Percentiles rank a stretch among this genome's conserved stretches.
These are phyloP conservation scores for Ormosia emarginata DNA, from an alignment of 306 rosid species.

Conservation along the genomic window DNA sequence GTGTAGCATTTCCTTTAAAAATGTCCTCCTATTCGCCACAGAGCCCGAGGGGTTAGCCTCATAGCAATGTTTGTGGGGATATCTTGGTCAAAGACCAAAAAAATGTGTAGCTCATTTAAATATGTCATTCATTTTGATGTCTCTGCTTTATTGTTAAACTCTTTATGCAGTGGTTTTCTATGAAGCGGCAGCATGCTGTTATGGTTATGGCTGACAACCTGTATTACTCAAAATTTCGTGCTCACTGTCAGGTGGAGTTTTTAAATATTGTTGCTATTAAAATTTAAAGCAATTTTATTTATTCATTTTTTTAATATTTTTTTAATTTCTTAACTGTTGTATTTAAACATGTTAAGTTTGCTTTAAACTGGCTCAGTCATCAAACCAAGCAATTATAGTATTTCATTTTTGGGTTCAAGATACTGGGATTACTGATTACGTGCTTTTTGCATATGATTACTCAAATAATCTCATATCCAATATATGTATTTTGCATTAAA, in stretches of 20 bases:
- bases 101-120: neutral
- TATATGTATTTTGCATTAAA: neutral
- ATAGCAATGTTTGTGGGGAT: too few relatives aligned
- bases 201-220: slow-evolving; percentile 68
- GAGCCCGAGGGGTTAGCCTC: too few relatives aligned
- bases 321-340: neutral
- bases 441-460: neutral
- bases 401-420: neutral
- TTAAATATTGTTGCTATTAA: neutral
- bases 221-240: slow-evolving; percentile 82
- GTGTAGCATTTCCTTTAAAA: neutral
- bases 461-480: neutral
- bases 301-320: neutral
- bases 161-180: slow-evolving; percentile 79
- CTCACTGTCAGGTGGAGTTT: slow-evolving; percentile 69
- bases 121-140: neutral
- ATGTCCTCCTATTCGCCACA: neutral
- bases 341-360: neutral
- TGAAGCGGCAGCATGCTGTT: slow-evolving; percentile 92
- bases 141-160: slow-evolving; percentile 5
- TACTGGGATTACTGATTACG: neutral
- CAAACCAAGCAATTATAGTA: neutral
- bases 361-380: neutral
- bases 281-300: neutral
- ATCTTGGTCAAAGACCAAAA: too few relatives aligned